Percentiles rank a stretch among this genome's conserved stretches.
Evolutionary conservation across 2,329 filamentous ascomycete genomes (phyloP).

Genomic region (Chaetomium strumarium): DNA sequence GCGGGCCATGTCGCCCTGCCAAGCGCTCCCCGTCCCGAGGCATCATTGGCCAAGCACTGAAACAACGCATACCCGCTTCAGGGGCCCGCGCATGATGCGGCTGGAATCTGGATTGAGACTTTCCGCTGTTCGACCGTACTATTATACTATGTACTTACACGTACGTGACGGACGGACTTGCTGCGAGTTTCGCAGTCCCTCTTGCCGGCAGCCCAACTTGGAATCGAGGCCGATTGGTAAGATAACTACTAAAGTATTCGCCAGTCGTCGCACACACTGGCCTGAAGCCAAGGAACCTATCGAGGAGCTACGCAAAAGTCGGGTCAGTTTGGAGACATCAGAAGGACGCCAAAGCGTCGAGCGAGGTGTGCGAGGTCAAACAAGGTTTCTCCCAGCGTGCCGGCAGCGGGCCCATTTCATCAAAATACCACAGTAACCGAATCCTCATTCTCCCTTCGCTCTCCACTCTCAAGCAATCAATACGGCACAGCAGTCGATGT

Average conservation of each 20-base stretch:
- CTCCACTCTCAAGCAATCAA: not conserved
- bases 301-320: not conserved
- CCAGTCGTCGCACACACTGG: not conserved
- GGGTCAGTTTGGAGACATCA: not conserved
- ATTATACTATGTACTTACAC: too few species aligned
- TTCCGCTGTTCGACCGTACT: too few species aligned
- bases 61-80: slow-evolving; percentile 1
- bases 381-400: not conserved
- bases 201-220: not conserved
- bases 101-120: too few species aligned
- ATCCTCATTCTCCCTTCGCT: not conserved
- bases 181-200: not conserved
- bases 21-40: not conserved
- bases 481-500: slow-evolving; percentile 4
- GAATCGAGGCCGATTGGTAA: not conserved
- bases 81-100: not conserved
- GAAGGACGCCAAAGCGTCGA: too few species aligned
- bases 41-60: slow-evolving; percentile 7
- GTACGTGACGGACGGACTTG: too few species aligned
- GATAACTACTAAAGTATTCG: too few species aligned
- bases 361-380: too few species aligned
- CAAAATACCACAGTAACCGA: not conserved
- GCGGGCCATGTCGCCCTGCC: not conserved
- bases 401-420: not conserved
- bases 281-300: not conserved